phyloP scores from a whole-genome alignment of 768 basidiomycete species.

The Mycena olivaceomarginata region DNA sequence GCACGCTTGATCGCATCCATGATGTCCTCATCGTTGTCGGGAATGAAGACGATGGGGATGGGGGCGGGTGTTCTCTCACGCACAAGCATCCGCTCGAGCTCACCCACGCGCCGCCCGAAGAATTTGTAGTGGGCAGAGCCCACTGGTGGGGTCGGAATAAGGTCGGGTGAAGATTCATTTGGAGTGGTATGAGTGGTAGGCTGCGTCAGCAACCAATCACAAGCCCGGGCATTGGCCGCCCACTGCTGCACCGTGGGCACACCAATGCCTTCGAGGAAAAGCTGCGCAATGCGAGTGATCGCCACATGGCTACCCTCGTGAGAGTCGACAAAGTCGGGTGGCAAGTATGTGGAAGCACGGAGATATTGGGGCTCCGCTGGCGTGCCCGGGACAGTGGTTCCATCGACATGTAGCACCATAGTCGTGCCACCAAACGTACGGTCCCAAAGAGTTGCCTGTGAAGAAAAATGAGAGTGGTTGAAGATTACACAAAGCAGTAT shows the following conservation, averaged over 20 bases:
- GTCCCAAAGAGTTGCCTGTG: slow-evolving; percentile 14
- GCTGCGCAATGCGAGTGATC: slow-evolving; percentile 12
- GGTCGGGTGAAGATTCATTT: no score
- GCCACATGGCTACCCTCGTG: background rate
- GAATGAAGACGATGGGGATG: background rate
- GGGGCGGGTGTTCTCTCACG: background rate
- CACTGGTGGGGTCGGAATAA: no score
- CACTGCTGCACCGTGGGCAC: slow-evolving; percentile 11
- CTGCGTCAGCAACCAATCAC: no score
- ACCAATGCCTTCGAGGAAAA: slow-evolving; percentile 11
- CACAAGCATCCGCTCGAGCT: background rate
- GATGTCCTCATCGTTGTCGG: slow-evolving; percentile 5
- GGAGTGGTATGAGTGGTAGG: no score
- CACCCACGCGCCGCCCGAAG: slow-evolving; percentile 10
- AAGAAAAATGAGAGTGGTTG: background rate
- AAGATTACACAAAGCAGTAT: background rate
- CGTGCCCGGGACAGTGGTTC: background rate
- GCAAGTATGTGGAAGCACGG: background rate
- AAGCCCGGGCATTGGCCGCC: background rate
- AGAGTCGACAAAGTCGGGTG: background rate
- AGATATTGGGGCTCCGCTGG: slow-evolving; percentile 9
- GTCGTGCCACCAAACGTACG: background rate
- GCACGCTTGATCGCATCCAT: slow-evolving; percentile 1
- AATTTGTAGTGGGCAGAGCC: no score
- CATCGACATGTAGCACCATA: slow-evolving; percentile 12